Evolutionary conservation across 2,329 filamentous ascomycete genomes (phyloP).

Genomic region (Monosporascus sp.): DNA sequence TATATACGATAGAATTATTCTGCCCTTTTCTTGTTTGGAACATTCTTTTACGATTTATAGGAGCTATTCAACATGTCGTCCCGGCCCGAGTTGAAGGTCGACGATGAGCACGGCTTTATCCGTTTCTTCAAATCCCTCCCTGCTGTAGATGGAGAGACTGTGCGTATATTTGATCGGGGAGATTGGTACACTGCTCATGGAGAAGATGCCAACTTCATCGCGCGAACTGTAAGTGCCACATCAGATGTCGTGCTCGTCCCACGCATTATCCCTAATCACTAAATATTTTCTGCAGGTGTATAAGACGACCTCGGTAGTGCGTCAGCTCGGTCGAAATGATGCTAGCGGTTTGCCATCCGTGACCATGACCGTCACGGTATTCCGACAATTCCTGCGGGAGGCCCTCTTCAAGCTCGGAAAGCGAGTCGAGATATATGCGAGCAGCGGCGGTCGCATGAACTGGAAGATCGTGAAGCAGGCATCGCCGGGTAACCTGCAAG

Average conservation of each 20-base stretch:
- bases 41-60: neutral
- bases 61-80: constrained; percentile 39
- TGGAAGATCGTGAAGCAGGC: constrained; percentile 92
- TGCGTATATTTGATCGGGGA: constrained; percentile 88
- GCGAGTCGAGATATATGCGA: constrained; percentile 85
- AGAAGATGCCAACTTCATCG: constrained; percentile 78
- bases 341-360: constrained; percentile 86
- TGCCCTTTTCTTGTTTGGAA: too few species aligned
- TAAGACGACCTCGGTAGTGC: constrained; percentile 93
- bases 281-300: constrained; percentile 59
- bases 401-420: constrained; percentile 88
- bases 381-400: constrained; percentile 90
- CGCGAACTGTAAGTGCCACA: constrained; percentile 54
- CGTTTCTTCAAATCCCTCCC: constrained; percentile 90
- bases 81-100: constrained; percentile 67
- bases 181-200: constrained; percentile 97
- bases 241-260: neutral
- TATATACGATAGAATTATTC: too few species aligned
- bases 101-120: constrained; percentile 96
- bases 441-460: constrained; percentile 69
- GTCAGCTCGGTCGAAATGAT: constrained; percentile 79
- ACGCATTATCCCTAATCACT: neutral
- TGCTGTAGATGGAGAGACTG: constrained; percentile 62
- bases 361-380: constrained; percentile 92
- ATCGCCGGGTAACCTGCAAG: constrained; percentile 92